Base-by-base conservation (phyloP, 2,329 filamentous ascomycete genomes). In the Chrysosporium queenslandicum region DNA sequence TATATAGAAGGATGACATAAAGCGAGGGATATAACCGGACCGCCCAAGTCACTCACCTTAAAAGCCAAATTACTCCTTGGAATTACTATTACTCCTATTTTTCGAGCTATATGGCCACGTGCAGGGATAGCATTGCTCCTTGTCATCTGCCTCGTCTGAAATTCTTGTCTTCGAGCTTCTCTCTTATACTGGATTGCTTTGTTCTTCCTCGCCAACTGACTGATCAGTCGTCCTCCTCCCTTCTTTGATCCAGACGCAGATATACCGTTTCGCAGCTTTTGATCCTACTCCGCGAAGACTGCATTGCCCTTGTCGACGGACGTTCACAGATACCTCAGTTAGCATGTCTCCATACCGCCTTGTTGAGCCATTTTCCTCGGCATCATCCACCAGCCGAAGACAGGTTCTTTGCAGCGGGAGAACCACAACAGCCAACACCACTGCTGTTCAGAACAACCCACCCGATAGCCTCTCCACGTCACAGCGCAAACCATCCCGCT, bases 331-430 rank as follows among this genome's bases (percentile, higher is more conserved):
- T 3, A 25, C 32, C 12, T 43, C 14, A 21, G 20, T 39, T 18
- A 68, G 65, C 65, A 63, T 70, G 41, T 54, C 62, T 47, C 61
- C 65, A 61, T 80, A 78, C 72, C 73, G 72, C 61, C 74, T 82
- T 63, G 73, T 77, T 65, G 79, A 83, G 64, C 79, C 80, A 57
- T 79, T 82, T 67, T 80, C 79, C 18, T 77, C 78, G 50, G 71
- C 79, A 60, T 71, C 74, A 52, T 65, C 69, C 34, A 72, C 76
- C 62, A 66, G 77, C 58, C 69, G 74, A 55, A 71, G 50, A 42
- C 36, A 27, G 9, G 20, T 18, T 16, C 18, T 34, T 21, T 51
- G 21, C 30, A 12, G 16, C 11, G 49, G 37, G 6, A 49, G 49
- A 16, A 79, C 80, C 58, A 78, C 79, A 48, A 77, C 77, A 20